Base-by-base conservation (phyloP, 352 stramenopile genomes). In the Globisporangium paddicum region DNA sequence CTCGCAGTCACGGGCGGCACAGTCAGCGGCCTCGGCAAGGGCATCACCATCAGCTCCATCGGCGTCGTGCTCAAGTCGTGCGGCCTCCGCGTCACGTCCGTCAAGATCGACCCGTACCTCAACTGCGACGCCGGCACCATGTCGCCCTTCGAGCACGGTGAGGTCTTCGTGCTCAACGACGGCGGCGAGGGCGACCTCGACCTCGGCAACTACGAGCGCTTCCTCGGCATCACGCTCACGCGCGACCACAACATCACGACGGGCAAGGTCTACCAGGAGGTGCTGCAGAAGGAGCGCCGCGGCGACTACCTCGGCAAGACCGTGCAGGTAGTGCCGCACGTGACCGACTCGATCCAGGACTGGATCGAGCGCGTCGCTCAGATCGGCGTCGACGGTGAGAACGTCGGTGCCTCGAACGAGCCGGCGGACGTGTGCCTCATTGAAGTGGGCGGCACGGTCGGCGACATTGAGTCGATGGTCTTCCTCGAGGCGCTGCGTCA, bases 51-150 rank as follows among this genome's bases (percentile, higher is more conserved):
- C 79, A 98, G 86, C 60, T 98, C 86, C 71, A 98, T 99, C 71
- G 97, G 97, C 57, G 87, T 98, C 18, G 79, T 99, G 67, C 91
- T 99, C 60, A 98, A 99, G 69, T 87, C 95, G 53, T 92, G 93
- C 75, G 93, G 95, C 6, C 77, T 99, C 60, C 79, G 86, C 59
- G 96, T 99, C 44, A 99, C 97, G 41, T 90, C 91, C 25, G 91
- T 99, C 71, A 99, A 99, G 81, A 99, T 99, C 71, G 97, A 99
- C 77, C 97, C 97, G 40, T 99, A 99, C 81, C 83, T 99, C n/a
- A 99, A 99, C 79, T 97, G 94, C 52, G 97, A 99, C 68, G 96
- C 97, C 34, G 97, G 97, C 37, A 99, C 96, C 34, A 99, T 99
- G 97, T 97, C 81, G 11, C 97, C 97, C 1, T 98, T 98, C 63